A percentile compares a stretch with the other conserved stretches of the same genome.
These are phyloP conservation scores for Trichoderma atrobrunneum DNA, from an alignment of 2,329 filamentous ascomycete species.

Conservation along the genomic window DNA sequence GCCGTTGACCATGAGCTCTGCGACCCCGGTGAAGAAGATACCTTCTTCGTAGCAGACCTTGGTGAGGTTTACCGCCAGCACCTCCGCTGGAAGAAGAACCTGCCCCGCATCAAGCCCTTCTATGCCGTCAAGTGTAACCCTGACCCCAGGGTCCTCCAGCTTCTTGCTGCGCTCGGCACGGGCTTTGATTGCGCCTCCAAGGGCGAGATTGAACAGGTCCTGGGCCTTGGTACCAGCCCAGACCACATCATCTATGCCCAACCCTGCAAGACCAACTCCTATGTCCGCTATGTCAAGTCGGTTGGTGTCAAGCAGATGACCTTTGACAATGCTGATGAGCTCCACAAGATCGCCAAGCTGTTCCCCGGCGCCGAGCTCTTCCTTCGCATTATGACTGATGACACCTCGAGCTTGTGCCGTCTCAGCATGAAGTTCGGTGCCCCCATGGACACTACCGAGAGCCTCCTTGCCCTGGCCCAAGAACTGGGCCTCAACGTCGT, in stretches of 20 bases:
- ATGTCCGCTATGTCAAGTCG: constrained; percentile 83
- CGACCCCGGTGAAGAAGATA: constrained; percentile 90
- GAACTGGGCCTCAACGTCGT: constrained; percentile 85
- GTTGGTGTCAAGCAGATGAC: constrained; percentile 96
- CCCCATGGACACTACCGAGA: constrained; percentile 74
- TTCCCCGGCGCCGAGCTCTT: constrained; percentile 88
- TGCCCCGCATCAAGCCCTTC: constrained; percentile 90
- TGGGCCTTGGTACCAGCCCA: constrained; percentile 78
- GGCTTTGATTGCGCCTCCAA: constrained; percentile 99
- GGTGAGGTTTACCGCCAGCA: constrained; percentile 99
- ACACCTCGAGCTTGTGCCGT: constrained; percentile 89
- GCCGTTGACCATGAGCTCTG: constrained; percentile 83
- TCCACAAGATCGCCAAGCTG: constrained; percentile 94
- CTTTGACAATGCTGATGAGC: constrained; percentile 96
- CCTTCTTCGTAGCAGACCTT: constrained; percentile 97
- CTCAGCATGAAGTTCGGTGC: constrained; percentile 98
- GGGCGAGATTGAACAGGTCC: constrained; percentile 89
- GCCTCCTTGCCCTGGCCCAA: constrained; percentile 75
- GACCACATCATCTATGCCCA: constrained; percentile 97
- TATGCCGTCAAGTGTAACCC: constrained; percentile 99
- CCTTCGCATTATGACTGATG: constrained; percentile 92
- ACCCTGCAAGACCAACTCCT: constrained; percentile 99
- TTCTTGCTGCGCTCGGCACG: constrained; percentile 83
- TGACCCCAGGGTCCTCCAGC: constrained; percentile 80
- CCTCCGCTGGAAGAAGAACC: constrained; percentile 92